A percentile compares a stretch with the other conserved stretches of the same genome.
Evolutionary conservation across 106 monocot genomes (phyloP).

Genomic region (Apostasia shenzhenica): DNA sequence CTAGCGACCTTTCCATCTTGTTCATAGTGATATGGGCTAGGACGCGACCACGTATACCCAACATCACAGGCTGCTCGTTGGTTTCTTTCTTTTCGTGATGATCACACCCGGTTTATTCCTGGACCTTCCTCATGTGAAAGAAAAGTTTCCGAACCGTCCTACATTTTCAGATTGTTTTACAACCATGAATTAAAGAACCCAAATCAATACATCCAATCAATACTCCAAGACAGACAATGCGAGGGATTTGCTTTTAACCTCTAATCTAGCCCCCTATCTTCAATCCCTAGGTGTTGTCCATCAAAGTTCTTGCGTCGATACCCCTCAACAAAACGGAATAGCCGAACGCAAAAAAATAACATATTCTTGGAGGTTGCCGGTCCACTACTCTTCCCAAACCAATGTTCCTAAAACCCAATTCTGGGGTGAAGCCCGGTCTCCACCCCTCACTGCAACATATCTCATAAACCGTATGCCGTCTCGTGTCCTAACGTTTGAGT

Average conservation of each 20-base stretch:
- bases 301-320: slow-evolving; percentile 4
- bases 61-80: neutral
- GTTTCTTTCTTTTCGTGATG: slow-evolving; percentile 11
- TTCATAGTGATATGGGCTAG: neutral
- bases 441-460: slow-evolving; percentile 1
- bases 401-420: neutral
- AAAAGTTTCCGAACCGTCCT: neutral
- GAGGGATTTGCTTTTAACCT: too few species aligned
- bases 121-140: slow-evolving; percentile 2
- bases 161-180: neutral
- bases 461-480: slow-evolving; percentile 13
- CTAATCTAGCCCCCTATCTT: too few species aligned
- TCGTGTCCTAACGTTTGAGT: neutral
- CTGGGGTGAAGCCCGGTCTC: slow-evolving; percentile 1
- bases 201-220: too few species aligned
- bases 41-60: neutral
- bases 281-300: neutral
- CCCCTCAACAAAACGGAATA: slow-evolving; percentile 13
- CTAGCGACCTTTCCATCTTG: neutral
- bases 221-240: too few species aligned
- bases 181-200: too few species aligned
- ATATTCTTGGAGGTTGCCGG: slow-evolving; percentile 10
- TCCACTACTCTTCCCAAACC: neutral
- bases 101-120: slow-evolving; percentile 1
- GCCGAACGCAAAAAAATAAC: slow-evolving; percentile 8